Percentiles rank a stretch among this genome's conserved stretches.
These are phyloP conservation scores for Fusarium agapanthi DNA, from an alignment of 2,329 filamentous ascomycete species.

Conservation along the genomic window DNA sequence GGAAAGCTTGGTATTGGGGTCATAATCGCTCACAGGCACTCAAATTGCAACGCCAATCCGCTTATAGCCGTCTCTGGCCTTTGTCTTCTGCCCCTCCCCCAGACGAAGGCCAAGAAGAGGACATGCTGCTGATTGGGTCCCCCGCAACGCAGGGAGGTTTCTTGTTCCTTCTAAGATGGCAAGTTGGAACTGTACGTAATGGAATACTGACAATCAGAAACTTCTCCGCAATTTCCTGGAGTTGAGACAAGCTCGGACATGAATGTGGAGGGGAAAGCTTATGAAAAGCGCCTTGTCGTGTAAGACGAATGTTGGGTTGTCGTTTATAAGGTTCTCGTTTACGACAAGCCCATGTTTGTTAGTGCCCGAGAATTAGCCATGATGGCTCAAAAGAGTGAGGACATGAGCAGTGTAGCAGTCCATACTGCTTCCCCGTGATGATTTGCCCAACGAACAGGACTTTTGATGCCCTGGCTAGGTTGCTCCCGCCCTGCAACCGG, in stretches of 20 bases:
- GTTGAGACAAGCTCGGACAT: constrained; percentile 14
- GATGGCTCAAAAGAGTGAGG: not conserved
- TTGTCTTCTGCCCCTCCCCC: constrained; percentile 26
- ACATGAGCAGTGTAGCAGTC: not conserved
- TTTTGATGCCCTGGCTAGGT: not conserved
- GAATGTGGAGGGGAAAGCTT: not conserved
- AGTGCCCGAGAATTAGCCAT: not conserved
- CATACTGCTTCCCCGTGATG: not conserved
- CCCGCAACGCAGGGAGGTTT: constrained; percentile 21
- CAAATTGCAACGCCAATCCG: constrained; percentile 8
- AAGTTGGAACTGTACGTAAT: constrained; percentile 31
- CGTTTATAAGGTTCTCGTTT: not conserved
- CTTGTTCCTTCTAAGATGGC: constrained; percentile 9
- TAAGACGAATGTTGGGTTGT: not conserved
- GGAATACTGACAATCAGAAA: constrained; percentile 5
- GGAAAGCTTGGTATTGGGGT: constrained; percentile 27
- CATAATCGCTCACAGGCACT: not conserved
- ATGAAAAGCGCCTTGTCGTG: not conserved
- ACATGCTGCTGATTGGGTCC: constrained; percentile 16
- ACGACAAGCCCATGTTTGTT: not conserved
- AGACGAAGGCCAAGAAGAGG: constrained; percentile 27
- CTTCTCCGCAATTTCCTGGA: constrained; percentile 26
- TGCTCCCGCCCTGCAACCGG: not conserved
- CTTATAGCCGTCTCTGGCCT: constrained; percentile 26
- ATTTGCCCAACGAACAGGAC: not conserved